Evolutionary conservation across 1,284 basidiomycete genomes (phyloP), one percentile per base, ranked within the genome.

Genomic region (Mycosarcoma maydis): DNA sequence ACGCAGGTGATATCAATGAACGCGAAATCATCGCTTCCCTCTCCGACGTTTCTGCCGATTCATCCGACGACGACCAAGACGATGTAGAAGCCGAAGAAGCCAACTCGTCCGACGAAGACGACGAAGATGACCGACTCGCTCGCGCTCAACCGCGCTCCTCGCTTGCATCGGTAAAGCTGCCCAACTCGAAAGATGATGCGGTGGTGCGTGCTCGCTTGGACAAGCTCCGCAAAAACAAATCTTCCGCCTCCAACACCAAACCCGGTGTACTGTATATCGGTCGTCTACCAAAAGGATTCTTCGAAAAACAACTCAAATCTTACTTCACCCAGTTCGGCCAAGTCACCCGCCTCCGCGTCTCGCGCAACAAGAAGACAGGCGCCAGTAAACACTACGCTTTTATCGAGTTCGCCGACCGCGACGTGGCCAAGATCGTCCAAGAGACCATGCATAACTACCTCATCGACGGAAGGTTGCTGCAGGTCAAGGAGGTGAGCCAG

Each of bases 381-480:
- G 87, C 87, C 53, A 94, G 94, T 29, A 97, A 96, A 83, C 95
- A 98, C 83, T 98, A 97, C 82, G 95, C 88, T 3, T 98, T 97
- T 84, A 86, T 99, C 78, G 95, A 98, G 83, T 96, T 99, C 82
- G 88, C 90, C 57, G 93, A 92, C 32, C 86, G 87, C 14, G 87
- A 91, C 2, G 94, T 98, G 38, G 94, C 95, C 0, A 85, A 92
- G 79, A 97, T 99, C 66, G 96, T 98, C 10, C 90, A 91, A 6
- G 96, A 98, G 79, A 98, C 96, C 40, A 98, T 98, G 95, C 88
- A 99, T 86, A 98, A 98, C 84, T 99, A 98, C 83, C 87, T 99
- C 26, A 86, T 99, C 71, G 88, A 91, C 86, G 94, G 94, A 4
- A 92, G 96, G 77, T 89, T 99, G 68, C 86, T 99, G 43, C 88